Conservation (phyloP, 495 filamentous ascomycete species). For the Cetradonia linearis region DNA sequence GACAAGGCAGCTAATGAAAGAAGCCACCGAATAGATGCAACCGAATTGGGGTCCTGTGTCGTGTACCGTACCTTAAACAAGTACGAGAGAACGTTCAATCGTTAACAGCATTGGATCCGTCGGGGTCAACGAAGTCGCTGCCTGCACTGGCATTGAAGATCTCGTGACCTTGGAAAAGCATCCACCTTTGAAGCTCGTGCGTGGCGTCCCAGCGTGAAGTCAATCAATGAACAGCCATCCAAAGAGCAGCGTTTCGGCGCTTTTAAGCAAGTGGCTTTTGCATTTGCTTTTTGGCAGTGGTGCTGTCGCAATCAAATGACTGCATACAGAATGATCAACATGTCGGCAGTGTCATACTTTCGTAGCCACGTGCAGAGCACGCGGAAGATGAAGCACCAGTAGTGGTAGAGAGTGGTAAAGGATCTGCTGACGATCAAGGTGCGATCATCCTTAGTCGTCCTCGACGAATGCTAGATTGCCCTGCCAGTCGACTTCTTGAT, state of each 20-base stretch:
- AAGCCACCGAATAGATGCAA: not conserved
- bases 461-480: not conserved
- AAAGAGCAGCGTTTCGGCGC: not conserved
- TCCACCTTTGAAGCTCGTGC: not conserved
- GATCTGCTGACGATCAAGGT: constrained; percentile 13
- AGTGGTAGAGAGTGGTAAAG: not conserved
- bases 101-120: not conserved
- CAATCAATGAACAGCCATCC: not conserved
- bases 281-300: not conserved
- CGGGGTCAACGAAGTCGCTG: not conserved
- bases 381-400: not conserved
- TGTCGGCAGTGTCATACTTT: not conserved
- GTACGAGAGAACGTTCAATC: not conserved
- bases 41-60: not conserved
- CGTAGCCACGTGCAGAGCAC: constrained; percentile 2
- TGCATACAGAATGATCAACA: constrained; percentile 1
- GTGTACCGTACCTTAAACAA: not conserved
- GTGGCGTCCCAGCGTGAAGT: not conserved
- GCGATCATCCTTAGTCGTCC: constrained; percentile 4
- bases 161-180: not conserved
- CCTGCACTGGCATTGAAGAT: not conserved
- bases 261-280: not conserved
- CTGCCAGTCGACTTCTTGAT: not conserved
- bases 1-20: not conserved
- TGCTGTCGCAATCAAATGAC: not conserved